A percentile compares a stretch with the other conserved stretches of the same genome.
phyloP scores from a whole-genome alignment of 2,329 filamentous ascomycete genomes.

The Dactylella cylindrospora region DNA sequence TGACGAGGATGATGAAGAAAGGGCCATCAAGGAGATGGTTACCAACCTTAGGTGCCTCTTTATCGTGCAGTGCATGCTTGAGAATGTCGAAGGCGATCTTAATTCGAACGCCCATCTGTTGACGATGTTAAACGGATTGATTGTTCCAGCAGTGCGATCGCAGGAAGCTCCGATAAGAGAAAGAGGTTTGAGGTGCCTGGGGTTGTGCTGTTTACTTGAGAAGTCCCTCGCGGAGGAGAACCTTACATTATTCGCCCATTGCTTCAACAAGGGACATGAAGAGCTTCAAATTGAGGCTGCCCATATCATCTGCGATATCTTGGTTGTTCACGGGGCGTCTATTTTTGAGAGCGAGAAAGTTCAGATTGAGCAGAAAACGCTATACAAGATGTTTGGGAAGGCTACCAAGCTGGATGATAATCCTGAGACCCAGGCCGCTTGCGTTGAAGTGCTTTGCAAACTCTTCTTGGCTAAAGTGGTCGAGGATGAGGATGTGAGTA shows the following conservation, averaged over 20 bases:
- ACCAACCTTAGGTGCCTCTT: slow-evolving; percentile 98
- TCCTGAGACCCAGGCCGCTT: slow-evolving; percentile 75
- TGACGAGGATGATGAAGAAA: slow-evolving; percentile 62
- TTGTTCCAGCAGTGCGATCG: slow-evolving; percentile 90
- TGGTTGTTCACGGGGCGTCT: slow-evolving; percentile 82
- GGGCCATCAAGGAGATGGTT: slow-evolving; percentile 85
- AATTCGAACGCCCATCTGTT: slow-evolving; percentile 90
- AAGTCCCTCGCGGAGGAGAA: slow-evolving; percentile 91
- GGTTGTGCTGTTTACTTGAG: slow-evolving; percentile 86
- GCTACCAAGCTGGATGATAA: slow-evolving; percentile 73
- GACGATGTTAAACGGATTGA: slow-evolving; percentile 95
- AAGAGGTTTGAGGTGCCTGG: slow-evolving; percentile 82
- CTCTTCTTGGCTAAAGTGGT: slow-evolving; percentile 79
- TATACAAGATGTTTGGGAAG: slow-evolving; percentile 83
- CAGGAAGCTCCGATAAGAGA: slow-evolving; percentile 92
- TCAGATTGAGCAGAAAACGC: slow-evolving; percentile 59
- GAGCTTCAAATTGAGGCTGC: slow-evolving; percentile 84
- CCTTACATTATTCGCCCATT: slow-evolving; percentile 88
- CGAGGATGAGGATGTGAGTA: slow-evolving; percentile 57
- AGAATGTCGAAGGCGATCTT: slow-evolving; percentile 83
- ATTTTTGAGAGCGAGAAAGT: slow-evolving; percentile 63
- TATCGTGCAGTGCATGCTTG: slow-evolving; percentile 95
- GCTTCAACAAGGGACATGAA: slow-evolving; percentile 89
- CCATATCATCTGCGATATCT: slow-evolving; percentile 88
- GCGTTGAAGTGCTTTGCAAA: slow-evolving; percentile 80